phyloP scores from a whole-genome alignment of 1,284 basidiomycete genomes.

The Testicularia cyperi region DNA sequence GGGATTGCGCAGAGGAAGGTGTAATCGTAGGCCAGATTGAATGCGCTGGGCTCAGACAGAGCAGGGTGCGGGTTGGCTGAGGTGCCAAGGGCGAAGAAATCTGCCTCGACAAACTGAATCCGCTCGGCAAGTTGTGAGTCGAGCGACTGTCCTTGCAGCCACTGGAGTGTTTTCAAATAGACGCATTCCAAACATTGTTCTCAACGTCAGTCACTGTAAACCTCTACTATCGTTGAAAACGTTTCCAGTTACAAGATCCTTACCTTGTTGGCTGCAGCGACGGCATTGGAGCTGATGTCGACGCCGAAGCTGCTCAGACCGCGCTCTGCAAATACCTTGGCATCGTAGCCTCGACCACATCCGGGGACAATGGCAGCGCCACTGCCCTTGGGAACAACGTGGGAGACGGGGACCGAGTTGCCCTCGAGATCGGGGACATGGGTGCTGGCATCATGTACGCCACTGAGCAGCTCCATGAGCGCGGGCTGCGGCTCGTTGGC shows the following conservation, averaged over 20 bases:
- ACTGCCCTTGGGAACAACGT: slow-evolving; percentile 9
- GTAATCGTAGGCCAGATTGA: slow-evolving; percentile 43
- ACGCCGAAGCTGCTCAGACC: slow-evolving; percentile 32
- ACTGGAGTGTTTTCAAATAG: too few species aligned
- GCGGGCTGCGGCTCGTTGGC: slow-evolving; percentile 32
- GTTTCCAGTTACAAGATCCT: background rate
- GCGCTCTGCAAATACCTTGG: slow-evolving; percentile 30
- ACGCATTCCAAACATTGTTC: too few species aligned
- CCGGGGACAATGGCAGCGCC: slow-evolving; percentile 30
- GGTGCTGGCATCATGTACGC: slow-evolving; percentile 15
- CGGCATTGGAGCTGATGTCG: slow-evolving; percentile 38
- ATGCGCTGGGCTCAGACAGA: slow-evolving; percentile 8
- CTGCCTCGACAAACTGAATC: slow-evolving; percentile 30
- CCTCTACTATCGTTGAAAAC: background rate
- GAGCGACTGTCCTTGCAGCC: slow-evolving; percentile 23
- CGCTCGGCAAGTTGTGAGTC: slow-evolving; percentile 1
- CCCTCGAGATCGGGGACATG: slow-evolving; percentile 9
- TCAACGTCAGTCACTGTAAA: too few species aligned
- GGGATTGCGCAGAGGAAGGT: slow-evolving; percentile 50
- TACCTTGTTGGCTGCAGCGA: slow-evolving; percentile 31
- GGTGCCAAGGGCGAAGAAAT: slow-evolving; percentile 39
- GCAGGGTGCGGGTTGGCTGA: slow-evolving; percentile 3
- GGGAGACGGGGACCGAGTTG: slow-evolving; percentile 8
- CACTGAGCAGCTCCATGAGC: slow-evolving; percentile 25
- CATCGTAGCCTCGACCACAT: slow-evolving; percentile 41